These are phyloP conservation scores for Neoboletus magnificus DNA, from an alignment of 768 basidiomycete species.

Conservation along the genomic window DNA sequence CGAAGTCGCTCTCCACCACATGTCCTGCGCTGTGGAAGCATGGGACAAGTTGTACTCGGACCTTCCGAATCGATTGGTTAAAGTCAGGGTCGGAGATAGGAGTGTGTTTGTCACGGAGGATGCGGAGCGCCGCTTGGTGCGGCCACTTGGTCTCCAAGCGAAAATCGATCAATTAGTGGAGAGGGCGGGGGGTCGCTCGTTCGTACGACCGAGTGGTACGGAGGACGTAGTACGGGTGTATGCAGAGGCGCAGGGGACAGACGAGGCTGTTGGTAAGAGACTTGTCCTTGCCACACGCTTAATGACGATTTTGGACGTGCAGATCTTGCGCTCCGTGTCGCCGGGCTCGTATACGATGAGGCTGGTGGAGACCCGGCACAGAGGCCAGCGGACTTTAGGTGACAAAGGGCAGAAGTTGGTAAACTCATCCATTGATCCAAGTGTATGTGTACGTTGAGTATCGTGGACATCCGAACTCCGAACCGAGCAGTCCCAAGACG, in stretches of 20 bases:
- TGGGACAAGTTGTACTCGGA: constrained; percentile 96
- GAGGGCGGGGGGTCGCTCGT: constrained; percentile 83
- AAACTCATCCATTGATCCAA: background rate
- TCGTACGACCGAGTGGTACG: constrained; percentile 95
- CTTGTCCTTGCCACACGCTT: background rate
- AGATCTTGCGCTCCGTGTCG: constrained; percentile 87
- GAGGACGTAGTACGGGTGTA: constrained; percentile 98
- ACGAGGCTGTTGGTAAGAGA: constrained; percentile 74
- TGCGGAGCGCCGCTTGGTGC: constrained; percentile 86
- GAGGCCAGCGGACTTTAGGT: constrained; percentile 80
- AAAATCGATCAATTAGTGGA: constrained; percentile 81
- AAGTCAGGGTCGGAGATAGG: constrained; percentile 83
- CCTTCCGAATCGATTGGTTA: constrained; percentile 91
- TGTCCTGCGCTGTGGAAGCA: constrained; percentile 74
- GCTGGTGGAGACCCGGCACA: constrained; percentile 72
- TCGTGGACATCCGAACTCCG: background rate
- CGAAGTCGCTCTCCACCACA: constrained; percentile 87
- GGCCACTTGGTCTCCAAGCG: constrained; percentile 73
- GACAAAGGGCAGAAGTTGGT: constrained; percentile 9
- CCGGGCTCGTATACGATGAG: constrained; percentile 81
- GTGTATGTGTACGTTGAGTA: constrained; percentile 1
- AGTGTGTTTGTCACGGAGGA: constrained; percentile 86
- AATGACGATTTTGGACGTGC: constrained; percentile 3
- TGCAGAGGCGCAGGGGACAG: constrained; percentile 77
- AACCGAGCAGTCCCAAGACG: constrained; percentile 10